Evolutionary conservation across 176 grass and related monocot species (phyloP).

Genomic region (Phoenix dactylifera): DNA sequence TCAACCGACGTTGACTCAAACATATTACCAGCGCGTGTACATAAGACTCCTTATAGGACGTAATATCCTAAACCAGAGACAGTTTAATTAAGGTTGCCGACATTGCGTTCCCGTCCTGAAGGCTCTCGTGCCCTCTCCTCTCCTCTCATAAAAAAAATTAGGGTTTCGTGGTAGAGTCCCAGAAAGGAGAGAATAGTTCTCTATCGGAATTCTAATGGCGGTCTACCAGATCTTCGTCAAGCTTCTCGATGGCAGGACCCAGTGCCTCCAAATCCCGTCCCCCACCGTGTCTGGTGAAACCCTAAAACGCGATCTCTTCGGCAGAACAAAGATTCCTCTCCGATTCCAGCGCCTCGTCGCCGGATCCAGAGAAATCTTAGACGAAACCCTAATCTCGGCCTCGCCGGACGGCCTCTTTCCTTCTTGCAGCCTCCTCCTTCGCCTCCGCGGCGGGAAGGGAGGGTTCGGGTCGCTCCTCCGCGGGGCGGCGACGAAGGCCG

Average conservation of each 20-base stretch:
- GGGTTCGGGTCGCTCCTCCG: slow-evolving; percentile 91
- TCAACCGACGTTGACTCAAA: too few species aligned
- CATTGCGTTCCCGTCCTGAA: too few species aligned
- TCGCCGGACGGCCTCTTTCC: slow-evolving; percentile 34
- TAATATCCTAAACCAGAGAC: too few species aligned
- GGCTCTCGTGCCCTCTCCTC: too few species aligned
- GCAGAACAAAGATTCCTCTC: slow-evolving; percentile 30
- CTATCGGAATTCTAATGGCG: slow-evolving; percentile 22
- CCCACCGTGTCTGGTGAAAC: slow-evolving; percentile 38
- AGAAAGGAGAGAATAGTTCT: too few species aligned
- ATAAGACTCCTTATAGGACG: too few species aligned
- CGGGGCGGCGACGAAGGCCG: slow-evolving; percentile 86
- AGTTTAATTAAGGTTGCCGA: too few species aligned
- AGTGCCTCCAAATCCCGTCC: slow-evolving; percentile 52
- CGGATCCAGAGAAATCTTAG: slow-evolving; percentile 24
- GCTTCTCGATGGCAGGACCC: slow-evolving; percentile 66
- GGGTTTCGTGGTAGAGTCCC: too few species aligned
- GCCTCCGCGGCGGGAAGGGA: slow-evolving; percentile 86
- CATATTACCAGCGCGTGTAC: too few species aligned
- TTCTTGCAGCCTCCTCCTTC: slow-evolving; percentile 45
- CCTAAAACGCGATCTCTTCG: slow-evolving; percentile 32
- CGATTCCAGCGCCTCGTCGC: slow-evolving; percentile 35
- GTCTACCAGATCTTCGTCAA: slow-evolving; percentile 60
- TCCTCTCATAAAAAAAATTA: too few species aligned
- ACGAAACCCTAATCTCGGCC: slow-evolving; percentile 34